phyloP scores from a whole-genome alignment of 495 filamentous ascomycete species.

The Annulohypoxylon maeteangense region DNA sequence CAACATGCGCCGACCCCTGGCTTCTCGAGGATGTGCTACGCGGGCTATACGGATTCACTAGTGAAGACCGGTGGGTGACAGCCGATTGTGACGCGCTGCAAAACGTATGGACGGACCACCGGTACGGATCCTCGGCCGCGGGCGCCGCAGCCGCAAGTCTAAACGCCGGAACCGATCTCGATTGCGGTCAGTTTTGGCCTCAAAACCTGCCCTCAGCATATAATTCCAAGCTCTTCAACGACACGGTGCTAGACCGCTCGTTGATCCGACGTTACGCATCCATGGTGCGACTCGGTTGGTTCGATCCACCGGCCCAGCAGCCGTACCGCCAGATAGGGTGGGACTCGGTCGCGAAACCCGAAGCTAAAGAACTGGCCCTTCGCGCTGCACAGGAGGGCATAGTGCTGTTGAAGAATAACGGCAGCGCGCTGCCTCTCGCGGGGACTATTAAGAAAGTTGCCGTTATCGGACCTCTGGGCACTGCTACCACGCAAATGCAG shows the following conservation, averaged over 20 bases:
- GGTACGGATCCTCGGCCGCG: slow-evolving; percentile 59
- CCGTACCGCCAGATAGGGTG: slow-evolving; percentile 64
- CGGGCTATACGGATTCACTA: slow-evolving; percentile 61
- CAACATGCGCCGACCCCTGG: slow-evolving; percentile 65
- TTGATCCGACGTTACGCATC: slow-evolving; percentile 66
- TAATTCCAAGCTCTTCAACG: slow-evolving; percentile 48
- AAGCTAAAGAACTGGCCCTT: slow-evolving; percentile 65
- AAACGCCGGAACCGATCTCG: slow-evolving; percentile 70
- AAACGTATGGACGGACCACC: slow-evolving; percentile 67
- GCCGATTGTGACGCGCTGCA: slow-evolving; percentile 68
- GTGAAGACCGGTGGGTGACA: slow-evolving; percentile 65
- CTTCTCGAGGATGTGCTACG: slow-evolving; percentile 68
- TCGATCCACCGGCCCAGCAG: slow-evolving; percentile 59
- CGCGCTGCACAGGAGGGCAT: slow-evolving; percentile 69
- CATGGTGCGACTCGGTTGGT: slow-evolving; percentile 68
- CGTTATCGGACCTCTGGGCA: slow-evolving; percentile 68
- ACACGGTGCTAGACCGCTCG: slow-evolving; percentile 60
- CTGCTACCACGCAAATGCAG: slow-evolving; percentile 68
- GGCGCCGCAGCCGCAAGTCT: slow-evolving; percentile 63
- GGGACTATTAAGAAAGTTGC: slow-evolving; percentile 57
- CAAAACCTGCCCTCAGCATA: slow-evolving; percentile 59
- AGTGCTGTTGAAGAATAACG: slow-evolving; percentile 71
- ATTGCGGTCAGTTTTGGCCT: slow-evolving; percentile 68
- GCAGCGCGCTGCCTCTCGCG: slow-evolving; percentile 59
- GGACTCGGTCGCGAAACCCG: slow-evolving; percentile 61